Evolutionary conservation across 495 filamentous ascomycete species (phyloP).

Genomic region (Penicillium taxi): DNA sequence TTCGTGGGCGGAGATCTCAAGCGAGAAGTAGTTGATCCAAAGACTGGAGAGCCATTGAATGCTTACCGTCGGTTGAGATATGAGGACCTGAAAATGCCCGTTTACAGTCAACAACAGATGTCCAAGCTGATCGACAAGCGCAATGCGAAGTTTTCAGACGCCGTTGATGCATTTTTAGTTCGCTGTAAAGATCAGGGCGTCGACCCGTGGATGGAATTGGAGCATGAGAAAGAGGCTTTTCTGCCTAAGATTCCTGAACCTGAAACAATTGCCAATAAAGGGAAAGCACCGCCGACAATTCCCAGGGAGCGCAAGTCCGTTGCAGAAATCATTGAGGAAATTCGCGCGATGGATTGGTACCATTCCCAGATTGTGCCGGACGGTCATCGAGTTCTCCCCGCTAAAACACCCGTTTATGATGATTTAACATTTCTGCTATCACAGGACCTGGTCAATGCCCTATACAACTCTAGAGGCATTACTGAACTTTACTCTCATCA

Average conservation of each 20-base stretch:
- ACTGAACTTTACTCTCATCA: conserved; percentile 89
- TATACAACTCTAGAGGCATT: conserved; percentile 85
- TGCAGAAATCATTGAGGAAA: conserved; percentile 75
- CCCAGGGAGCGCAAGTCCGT: conserved; percentile 77
- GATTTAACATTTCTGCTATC: conserved; percentile 81
- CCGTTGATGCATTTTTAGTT: conserved; percentile 69
- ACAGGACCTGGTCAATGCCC: conserved; percentile 84
- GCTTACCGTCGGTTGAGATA: conserved; percentile 55
- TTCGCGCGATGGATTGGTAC: conserved; percentile 79
- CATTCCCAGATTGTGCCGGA: conserved; percentile 88
- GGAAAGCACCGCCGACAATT: conserved; percentile 53
- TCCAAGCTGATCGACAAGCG: conserved; percentile 83
- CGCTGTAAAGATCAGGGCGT: conserved; percentile 54
- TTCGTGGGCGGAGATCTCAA: conserved; percentile 89
- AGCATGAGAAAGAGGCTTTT: conserved; percentile 34
- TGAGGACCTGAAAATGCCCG: conserved; percentile 87
- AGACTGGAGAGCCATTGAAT: conserved; percentile 62
- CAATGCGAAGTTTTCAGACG: conserved; percentile 74
- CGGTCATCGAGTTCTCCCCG: conserved; percentile 86
- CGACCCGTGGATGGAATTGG: conserved; percentile 62
- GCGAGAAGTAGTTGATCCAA: conserved; percentile 59
- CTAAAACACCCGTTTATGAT: conserved; percentile 74
- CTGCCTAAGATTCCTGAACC: conserved; percentile 41
- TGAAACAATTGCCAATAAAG: conserved; percentile 36
- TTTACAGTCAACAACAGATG: conserved; percentile 89